phyloP scores from a whole-genome alignment of 371 early-diverging fungal genomes.

The Rhizopus arrhizus region DNA sequence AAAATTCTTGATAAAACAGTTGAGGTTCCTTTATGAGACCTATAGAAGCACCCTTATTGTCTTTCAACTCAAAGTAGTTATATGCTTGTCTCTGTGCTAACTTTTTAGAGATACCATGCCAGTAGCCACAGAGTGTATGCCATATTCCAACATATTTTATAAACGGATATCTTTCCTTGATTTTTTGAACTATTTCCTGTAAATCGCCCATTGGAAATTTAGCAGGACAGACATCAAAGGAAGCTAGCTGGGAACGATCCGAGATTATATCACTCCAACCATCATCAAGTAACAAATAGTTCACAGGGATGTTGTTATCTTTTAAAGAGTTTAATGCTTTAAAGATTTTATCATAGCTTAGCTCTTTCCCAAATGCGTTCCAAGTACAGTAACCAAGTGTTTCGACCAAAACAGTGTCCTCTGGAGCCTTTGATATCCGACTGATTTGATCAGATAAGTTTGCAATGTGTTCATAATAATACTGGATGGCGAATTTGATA shows the following conservation, averaged over 20 bases:
- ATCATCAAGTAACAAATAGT: constrained; percentile 49
- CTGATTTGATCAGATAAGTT: neutral
- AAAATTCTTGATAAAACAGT: constrained; percentile 43
- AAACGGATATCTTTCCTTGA: constrained; percentile 26
- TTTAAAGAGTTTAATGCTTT: constrained; percentile 25
- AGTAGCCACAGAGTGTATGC: constrained; percentile 53
- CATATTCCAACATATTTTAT: constrained; percentile 48
- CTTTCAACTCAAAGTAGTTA: neutral
- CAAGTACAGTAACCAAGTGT: constrained; percentile 51
- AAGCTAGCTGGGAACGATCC: constrained; percentile 5
- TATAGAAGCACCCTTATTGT: neutral
- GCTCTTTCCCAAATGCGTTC: constrained; percentile 41
- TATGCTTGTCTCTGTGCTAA: constrained; percentile 6
- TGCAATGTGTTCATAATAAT: constrained; percentile 6
- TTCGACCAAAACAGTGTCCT: neutral
- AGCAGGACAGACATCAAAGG: constrained; percentile 26
- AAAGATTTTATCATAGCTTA: constrained; percentile 18
- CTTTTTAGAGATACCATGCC: constrained; percentile 35
- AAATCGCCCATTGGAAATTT: constrained; percentile 31
- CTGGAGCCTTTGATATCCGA: neutral
- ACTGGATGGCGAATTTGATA: constrained; percentile 1
- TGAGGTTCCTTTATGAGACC: constrained; percentile 14
- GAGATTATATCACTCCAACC: constrained; percentile 41
- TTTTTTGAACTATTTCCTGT: constrained; percentile 3
- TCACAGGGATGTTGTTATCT: constrained; percentile 26